A percentile compares a stretch with the other conserved stretches of the same genome.
These are phyloP conservation scores for Bondarzewia mesenterica DNA, from an alignment of 1,284 basidiomycete species.

Conservation along the genomic window DNA sequence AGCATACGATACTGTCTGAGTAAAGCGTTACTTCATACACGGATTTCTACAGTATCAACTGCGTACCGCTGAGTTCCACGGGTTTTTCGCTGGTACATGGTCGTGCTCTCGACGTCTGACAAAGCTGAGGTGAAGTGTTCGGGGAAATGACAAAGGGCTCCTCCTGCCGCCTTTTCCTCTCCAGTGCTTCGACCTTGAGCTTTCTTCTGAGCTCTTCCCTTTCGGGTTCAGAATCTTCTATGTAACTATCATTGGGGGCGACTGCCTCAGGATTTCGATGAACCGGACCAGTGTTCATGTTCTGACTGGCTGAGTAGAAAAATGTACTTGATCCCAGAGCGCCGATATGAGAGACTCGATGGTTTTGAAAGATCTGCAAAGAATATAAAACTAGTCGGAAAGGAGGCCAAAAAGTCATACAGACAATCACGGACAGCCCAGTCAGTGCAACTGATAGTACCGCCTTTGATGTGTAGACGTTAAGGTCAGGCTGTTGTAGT, in stretches of 20 bases:
- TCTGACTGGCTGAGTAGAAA: neutral
- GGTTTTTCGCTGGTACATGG: neutral
- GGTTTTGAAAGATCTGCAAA: neutral
- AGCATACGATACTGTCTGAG: no score
- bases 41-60: no score
- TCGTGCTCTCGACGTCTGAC: neutral
- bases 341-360: neutral
- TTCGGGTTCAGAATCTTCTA: slow-evolving; percentile 67
- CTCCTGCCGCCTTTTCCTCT: slow-evolving; percentile 7
- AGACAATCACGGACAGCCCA: no score
- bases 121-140: neutral
- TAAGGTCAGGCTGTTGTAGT: no score
- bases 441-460: no score
- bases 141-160: no score
- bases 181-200: slow-evolving; percentile 14
- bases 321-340: neutral
- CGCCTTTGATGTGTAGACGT: no score
- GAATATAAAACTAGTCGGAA: no score
- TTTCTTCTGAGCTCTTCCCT: slow-evolving; percentile 35
- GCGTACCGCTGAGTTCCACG: slow-evolving; percentile 8
- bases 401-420: no score
- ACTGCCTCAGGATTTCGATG: neutral
- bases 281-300: neutral
- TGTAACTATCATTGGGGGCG: slow-evolving; percentile 25
- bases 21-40: no score